phyloP scores from a whole-genome alignment of 306 rosid species.

The Coriaria nepalensis region DNA sequence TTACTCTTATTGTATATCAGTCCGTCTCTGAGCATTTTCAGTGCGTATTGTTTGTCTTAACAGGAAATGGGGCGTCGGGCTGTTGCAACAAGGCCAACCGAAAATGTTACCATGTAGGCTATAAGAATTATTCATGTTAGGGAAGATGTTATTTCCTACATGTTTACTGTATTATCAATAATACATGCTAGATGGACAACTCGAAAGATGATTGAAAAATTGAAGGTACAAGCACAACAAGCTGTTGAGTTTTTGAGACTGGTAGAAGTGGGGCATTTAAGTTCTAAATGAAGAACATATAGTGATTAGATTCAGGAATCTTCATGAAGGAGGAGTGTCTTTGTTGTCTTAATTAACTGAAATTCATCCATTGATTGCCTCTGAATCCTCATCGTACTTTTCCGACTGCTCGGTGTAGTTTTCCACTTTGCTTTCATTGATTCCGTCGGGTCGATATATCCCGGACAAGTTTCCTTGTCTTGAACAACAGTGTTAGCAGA shows the following conservation, averaged over 20 bases:
- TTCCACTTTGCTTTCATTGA: constrained; percentile 73
- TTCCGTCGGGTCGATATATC: constrained; percentile 78
- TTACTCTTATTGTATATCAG: neutral
- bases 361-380: constrained; percentile 84
- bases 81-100: constrained; percentile 33
- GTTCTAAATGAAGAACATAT: too few relatives aligned
- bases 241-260: too few relatives aligned
- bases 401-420: neutral
- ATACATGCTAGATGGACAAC: too few relatives aligned
- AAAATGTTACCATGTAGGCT: constrained; percentile 3
- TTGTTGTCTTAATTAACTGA: too few relatives aligned
- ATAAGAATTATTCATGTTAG: too few relatives aligned
- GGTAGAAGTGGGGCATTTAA: too few relatives aligned
- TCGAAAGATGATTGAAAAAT: too few relatives aligned
- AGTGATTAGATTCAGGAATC: too few relatives aligned
- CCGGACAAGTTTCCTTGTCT: constrained; percentile 38
- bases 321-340: too few relatives aligned
- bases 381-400: constrained; percentile 16
- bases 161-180: too few relatives aligned
- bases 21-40: neutral
- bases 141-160: too few relatives aligned
- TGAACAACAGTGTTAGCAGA: constrained; percentile 65
- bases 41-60: constrained; percentile 18
- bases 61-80: constrained; percentile 25
- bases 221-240: too few relatives aligned